Conservation (phyloP, 805 yeast species). For the Lipomyces anomalus region DNA sequence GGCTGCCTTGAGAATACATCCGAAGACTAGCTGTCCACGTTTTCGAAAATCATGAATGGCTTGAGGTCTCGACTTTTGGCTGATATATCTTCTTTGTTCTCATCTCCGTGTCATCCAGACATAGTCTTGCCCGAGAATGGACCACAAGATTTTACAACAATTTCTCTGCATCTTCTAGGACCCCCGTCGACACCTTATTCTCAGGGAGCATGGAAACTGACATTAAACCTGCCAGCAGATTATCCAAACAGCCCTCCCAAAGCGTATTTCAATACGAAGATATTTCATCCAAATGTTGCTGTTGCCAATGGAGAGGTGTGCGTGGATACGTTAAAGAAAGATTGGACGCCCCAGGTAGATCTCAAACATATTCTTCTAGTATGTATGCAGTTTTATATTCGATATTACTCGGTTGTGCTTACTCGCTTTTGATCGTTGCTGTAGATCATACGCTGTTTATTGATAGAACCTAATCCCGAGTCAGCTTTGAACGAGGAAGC, state of each 20-base stretch:
- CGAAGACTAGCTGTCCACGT: not conserved
- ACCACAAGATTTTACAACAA: constrained; percentile 13
- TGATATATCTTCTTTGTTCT: not conserved
- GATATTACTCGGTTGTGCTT: not conserved
- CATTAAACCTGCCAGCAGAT: constrained; percentile 34
- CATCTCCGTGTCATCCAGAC: constrained; percentile 15
- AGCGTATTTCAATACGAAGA: constrained; percentile 36
- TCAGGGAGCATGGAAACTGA: constrained; percentile 44
- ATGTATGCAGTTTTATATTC: not conserved
- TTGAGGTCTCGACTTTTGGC: not conserved
- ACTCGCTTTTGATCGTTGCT: not conserved
- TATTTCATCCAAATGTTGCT: constrained; percentile 32
- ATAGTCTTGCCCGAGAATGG: constrained; percentile 16
- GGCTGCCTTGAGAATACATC: not conserved
- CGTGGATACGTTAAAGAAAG: constrained; percentile 32
- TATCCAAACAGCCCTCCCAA: constrained; percentile 45
- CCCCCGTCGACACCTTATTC: constrained; percentile 41
- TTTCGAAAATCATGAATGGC: not conserved
- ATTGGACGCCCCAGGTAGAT: constrained; percentile 29
- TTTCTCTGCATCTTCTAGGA: constrained; percentile 30
- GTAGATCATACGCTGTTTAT: constrained; percentile 29
- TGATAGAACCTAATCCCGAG: constrained; percentile 33
- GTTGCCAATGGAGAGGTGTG: constrained; percentile 32
- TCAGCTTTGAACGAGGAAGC: constrained; percentile 33
- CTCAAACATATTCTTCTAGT: constrained; percentile 27